Evolutionary conservation across 805 yeast species (phyloP).

Genomic region (Dipodascopsis tothii): DNA sequence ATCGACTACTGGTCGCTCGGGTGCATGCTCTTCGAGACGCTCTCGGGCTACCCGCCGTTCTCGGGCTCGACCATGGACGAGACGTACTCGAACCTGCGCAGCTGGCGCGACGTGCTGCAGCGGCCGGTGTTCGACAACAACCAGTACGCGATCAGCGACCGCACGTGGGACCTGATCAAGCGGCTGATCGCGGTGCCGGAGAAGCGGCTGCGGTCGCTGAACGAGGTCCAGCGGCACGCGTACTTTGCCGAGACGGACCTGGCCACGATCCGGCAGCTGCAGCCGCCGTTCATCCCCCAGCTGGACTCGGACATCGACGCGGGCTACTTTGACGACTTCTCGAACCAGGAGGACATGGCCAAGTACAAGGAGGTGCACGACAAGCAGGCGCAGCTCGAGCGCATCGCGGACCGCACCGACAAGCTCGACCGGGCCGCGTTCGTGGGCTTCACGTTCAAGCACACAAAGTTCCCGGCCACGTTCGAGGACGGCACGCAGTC

Average conservation of each 20-base stretch:
- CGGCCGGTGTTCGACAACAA: constrained; percentile 82
- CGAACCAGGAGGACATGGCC: constrained; percentile 93
- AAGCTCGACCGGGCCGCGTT: constrained; percentile 54
- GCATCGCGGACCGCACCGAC: constrained; percentile 58
- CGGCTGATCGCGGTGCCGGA: constrained; percentile 73
- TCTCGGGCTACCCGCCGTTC: constrained; percentile 96
- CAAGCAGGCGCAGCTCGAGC: constrained; percentile 78
- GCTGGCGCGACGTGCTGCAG: constrained; percentile 81
- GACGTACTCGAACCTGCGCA: constrained; percentile 84
- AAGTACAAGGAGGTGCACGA: constrained; percentile 95
- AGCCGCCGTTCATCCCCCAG: constrained; percentile 94
- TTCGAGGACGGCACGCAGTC: constrained; percentile 12
- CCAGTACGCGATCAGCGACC: constrained; percentile 82
- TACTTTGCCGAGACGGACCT: constrained; percentile 84
- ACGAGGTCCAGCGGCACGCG: constrained; percentile 68
- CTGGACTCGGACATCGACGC: constrained; percentile 96
- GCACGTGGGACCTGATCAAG: constrained; percentile 87
- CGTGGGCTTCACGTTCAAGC: constrained; percentile 94
- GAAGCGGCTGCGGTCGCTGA: constrained; percentile 66
- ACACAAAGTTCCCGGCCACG: constrained; percentile 39
- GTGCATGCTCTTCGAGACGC: constrained; percentile 91
- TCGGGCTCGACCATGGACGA: constrained; percentile 90
- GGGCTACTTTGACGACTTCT: constrained; percentile 96
- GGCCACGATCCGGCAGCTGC: constrained; percentile 50
- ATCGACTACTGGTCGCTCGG: constrained; percentile 99